A percentile compares a stretch with the other conserved stretches of the same genome.
Conservation (phyloP, 192 early-diverging fungal genomes). For the Coemansia sp. region DNA sequence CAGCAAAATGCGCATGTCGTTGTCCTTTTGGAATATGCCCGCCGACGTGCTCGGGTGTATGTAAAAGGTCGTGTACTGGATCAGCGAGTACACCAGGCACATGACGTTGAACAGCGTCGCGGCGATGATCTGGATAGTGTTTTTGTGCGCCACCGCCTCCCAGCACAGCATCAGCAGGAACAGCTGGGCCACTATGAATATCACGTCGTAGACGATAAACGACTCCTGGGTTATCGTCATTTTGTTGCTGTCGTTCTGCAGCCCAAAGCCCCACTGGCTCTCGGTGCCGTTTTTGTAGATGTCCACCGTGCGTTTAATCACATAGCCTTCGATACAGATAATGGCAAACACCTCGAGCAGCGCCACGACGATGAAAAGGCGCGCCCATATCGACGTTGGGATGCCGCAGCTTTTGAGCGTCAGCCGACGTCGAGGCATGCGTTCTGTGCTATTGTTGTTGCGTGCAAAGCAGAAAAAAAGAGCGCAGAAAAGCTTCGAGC, state of each 20-base stretch:
- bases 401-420: slow-evolving; percentile 44
- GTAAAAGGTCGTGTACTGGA: slow-evolving; percentile 56
- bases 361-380: slow-evolving; percentile 45
- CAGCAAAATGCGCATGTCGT: slow-evolving; percentile 50
- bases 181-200: slow-evolving; percentile 85
- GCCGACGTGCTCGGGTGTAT: slow-evolving; percentile 46
- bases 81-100: slow-evolving; percentile 56
- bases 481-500: too few species aligned
- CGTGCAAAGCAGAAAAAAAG: too few species aligned
- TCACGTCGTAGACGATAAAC: slow-evolving; percentile 75
- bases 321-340: slow-evolving; percentile 51
- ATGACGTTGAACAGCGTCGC: slow-evolving; percentile 61
- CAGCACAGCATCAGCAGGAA: slow-evolving; percentile 79
- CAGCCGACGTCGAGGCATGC: slow-evolving; percentile 15
- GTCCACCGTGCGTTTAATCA: slow-evolving; percentile 49
- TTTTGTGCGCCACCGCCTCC: slow-evolving; percentile 91
- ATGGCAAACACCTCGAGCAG: slow-evolving; percentile 51
- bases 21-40: slow-evolving; percentile 53
- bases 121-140: slow-evolving; percentile 87
- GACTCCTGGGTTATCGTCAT: slow-evolving; percentile 51
- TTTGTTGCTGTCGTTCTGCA: slow-evolving; percentile 32
- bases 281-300: slow-evolving; percentile 51
- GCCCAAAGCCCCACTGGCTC: slow-evolving; percentile 50
- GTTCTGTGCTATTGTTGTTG: too few species aligned
- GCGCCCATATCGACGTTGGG: slow-evolving; percentile 52